Evolutionary conservation across 495 filamentous ascomycete species (phyloP), one percentile per base, ranked within the genome.

Genomic region (Penicillium macrosclerotiorum): DNA sequence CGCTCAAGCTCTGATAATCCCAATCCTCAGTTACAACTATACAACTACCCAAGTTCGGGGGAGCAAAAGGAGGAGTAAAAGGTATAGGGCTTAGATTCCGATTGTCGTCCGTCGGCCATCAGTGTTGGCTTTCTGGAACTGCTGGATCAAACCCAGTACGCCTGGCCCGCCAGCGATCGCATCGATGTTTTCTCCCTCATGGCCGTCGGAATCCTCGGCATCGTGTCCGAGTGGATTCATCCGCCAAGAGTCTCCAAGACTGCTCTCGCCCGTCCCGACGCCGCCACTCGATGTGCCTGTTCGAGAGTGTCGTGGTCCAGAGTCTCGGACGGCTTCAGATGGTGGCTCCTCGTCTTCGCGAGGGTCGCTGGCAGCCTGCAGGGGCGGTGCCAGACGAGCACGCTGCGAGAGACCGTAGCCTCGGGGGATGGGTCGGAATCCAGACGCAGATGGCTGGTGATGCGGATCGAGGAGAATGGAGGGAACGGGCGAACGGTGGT

Each of bases 401-500:
- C 80, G 75, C 17, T 77, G 76, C 42, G 81, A 74, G 14, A 75
- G 69, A 5, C 72, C 55, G 1, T 49, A 59, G 42, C 67, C 31
- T 50, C 63, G 42, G 45, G 71, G 62, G n/a, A n/a, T n/a, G n/a
- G n/a, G n/a, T n/a, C 50, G 71, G 65, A 63, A 75, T 65, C 51
- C 78, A 63, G 78, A 76, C 4, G 69, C 60, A 0, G 83, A 79
- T 5, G 89, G 91, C 51, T 94, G 89, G 54, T 96, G 88, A 55
- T 90, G 89, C 4, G 89, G 84, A 60, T 96, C 89, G 3, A 95
- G 75, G 4, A 95, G 72, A 45, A 92, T 82, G 3, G 88, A 93
- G 7, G 81, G 65, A 23, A 63, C 59, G 14, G 74, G 73, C 5
- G 74, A 76, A 18, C 50, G 46, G 20, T 40, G 47, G 20, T 68